Conservation (phyloP, 2,329 filamentous ascomycete species). For the Anthostomella pinea region DNA sequence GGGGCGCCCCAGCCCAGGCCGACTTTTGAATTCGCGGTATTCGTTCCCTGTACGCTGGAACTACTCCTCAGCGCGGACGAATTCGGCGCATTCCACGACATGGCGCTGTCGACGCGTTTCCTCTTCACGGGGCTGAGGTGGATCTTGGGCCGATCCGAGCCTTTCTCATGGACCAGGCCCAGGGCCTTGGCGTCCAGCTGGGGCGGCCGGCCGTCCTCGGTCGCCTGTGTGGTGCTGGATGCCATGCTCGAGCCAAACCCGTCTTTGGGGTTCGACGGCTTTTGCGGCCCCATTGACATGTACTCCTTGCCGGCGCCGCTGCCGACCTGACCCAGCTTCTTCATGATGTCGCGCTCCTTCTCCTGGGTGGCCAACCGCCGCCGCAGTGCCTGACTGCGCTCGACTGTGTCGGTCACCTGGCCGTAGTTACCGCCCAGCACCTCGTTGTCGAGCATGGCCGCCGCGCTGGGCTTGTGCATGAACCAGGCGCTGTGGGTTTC, state of each 20-base stretch:
- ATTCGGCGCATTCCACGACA: too few relatives aligned
- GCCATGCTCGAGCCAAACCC: slow-evolving; percentile 9
- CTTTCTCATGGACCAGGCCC: slow-evolving; percentile 39
- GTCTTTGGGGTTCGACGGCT: slow-evolving; percentile 10
- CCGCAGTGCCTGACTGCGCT: slow-evolving; percentile 64
- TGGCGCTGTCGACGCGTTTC: slow-evolving; percentile 54
- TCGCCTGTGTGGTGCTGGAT: not conserved
- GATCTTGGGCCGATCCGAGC: slow-evolving; percentile 44
- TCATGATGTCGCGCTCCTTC: slow-evolving; percentile 70
- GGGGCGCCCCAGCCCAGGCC: slow-evolving; percentile 56
- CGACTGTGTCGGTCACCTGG: slow-evolving; percentile 55
- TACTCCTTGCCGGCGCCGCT: slow-evolving; percentile 69
- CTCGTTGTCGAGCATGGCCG: slow-evolving; percentile 64
- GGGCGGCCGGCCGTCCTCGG: slow-evolving; percentile 26
- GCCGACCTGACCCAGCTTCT: slow-evolving; percentile 62
- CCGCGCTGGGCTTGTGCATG: slow-evolving; percentile 50
- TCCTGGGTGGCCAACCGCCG: slow-evolving; percentile 64
- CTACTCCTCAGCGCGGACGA: too few relatives aligned
- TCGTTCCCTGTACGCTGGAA: slow-evolving; percentile 5
- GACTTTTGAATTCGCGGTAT: slow-evolving; percentile 1
- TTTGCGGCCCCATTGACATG: slow-evolving; percentile 45
- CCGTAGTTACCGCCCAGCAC: slow-evolving; percentile 26
- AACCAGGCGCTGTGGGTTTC: slow-evolving; percentile 58
- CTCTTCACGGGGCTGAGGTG: slow-evolving; percentile 60
- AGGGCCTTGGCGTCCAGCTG: slow-evolving; percentile 44